These are phyloP conservation scores for Lipomyces chichibuensis DNA, from an alignment of 805 yeast genomes.

Conservation along the genomic window DNA sequence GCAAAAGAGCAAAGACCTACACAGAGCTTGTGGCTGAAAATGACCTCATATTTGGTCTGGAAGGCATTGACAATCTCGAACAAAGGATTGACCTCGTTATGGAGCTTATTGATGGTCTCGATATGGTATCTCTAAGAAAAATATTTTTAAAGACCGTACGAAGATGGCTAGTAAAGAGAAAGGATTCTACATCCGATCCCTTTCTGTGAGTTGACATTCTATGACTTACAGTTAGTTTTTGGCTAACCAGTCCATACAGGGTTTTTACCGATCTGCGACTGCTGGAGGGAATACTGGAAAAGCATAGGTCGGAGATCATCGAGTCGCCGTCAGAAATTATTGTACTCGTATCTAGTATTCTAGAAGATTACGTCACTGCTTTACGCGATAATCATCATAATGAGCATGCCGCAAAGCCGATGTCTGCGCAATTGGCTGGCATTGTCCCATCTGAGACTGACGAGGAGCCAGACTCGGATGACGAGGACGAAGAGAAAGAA, in stretches of 20 bases:
- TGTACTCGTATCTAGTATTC: slow-evolving; percentile 51
- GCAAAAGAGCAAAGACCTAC: slow-evolving; percentile 17
- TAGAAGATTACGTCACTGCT: slow-evolving; percentile 43
- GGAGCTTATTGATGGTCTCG: slow-evolving; percentile 50
- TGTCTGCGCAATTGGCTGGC: slow-evolving; percentile 18
- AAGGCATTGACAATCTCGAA: slow-evolving; percentile 24
- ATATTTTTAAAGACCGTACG: slow-evolving; percentile 56
- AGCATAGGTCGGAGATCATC: slow-evolving; percentile 60
- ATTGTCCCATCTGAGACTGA: slow-evolving; percentile 19
- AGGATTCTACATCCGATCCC: slow-evolving; percentile 27
- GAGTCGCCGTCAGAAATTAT: slow-evolving; percentile 62
- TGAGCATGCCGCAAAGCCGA: slow-evolving; percentile 46
- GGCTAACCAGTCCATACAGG: slow-evolving; percentile 41
- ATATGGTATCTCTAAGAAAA: slow-evolving; percentile 45
- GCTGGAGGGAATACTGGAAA: slow-evolving; percentile 62
- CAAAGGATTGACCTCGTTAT: slow-evolving; percentile 19
- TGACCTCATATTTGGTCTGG: slow-evolving; percentile 14
- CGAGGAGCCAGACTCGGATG: slow-evolving; percentile 40
- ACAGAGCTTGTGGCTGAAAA: slow-evolving; percentile 7
- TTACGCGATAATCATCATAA: slow-evolving; percentile 44
- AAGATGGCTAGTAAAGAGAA: slow-evolving; percentile 56
- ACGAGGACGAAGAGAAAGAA: slow-evolving; percentile 40
- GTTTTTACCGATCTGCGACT: slow-evolving; percentile 64
- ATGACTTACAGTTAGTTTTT: not conserved
- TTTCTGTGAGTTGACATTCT: slow-evolving; percentile 16